Base-by-base conservation (phyloP, 2,329 filamentous ascomycete genomes). In the Escovopsis weberi region DNA sequence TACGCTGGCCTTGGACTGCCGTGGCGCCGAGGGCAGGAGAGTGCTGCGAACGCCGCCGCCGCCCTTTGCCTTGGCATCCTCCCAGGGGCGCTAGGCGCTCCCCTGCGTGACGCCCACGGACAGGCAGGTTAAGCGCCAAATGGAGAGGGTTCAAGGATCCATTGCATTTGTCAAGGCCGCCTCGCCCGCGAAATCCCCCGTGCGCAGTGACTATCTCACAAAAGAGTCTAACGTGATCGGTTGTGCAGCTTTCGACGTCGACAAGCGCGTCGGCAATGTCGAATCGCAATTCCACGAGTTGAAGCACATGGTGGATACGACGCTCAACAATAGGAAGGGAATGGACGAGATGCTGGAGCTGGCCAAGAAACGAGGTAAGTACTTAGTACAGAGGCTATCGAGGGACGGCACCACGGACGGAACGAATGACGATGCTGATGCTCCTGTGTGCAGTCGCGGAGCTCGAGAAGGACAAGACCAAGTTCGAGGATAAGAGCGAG, bases 241-340 rank as follows among this genome's bases (percentile, higher is more conserved):
- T 32, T 75, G 68, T 62, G 49, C 73, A 85, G 82, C 74, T 54
- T 89, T 82, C 73, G 86, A 95, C 58, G 78, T 87, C 50, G 80
- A 87, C 52, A 75, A 75, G 47, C 78, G 81, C 49, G 73, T 95
- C 51, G 78, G 80, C 48, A 74, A 78, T 46, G 80, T 95, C 63
- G 85, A 94, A 53, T 68, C 70, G 15, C 72, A 89, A 53, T 86
- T 86, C 56, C 71, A 74, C 39, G 68, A 73, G 45, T 69, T 96
- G 47, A 81, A 82, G 54, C 72, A 80, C 45, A 80, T 82, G 48
- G 77, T 95, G 56, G 77, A 78, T 45, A 72, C 72, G 30, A 79
- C 82, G 19, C 71, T 81, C 10, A 73, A 72, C 35, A 79, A 85
- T 43, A 79, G 76, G 51, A 80, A 74, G 44, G 73, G 70, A 5